A percentile compares a stretch with the other conserved stretches of the same genome.
phyloP scores from a whole-genome alignment of 2,329 filamentous ascomycete genomes.

The Trichoderma pleuroti region DNA sequence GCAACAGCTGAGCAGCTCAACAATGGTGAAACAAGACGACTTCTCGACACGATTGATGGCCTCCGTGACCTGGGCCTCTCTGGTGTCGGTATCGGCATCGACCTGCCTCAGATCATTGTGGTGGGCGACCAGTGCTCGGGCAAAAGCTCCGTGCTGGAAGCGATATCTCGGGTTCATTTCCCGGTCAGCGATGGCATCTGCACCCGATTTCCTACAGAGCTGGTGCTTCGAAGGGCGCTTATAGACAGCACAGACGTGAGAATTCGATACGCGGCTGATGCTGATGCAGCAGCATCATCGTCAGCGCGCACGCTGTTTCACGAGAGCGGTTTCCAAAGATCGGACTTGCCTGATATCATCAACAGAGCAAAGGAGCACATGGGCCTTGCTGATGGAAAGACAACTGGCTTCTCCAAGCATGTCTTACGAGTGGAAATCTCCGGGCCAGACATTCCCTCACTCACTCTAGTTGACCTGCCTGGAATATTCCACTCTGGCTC shows the following conservation, averaged over 20 bases:
- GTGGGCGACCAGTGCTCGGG: constrained; percentile 60
- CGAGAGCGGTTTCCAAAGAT: constrained; percentile 15
- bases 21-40: background rate
- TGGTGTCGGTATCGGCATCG: no score
- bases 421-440: constrained; percentile 47
- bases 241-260: constrained; percentile 33
- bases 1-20: background rate
- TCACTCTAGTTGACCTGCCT: constrained; percentile 59
- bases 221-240: constrained; percentile 49
- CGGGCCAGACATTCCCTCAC: constrained; percentile 45
- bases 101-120: constrained; percentile 50
- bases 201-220: constrained; percentile 61
- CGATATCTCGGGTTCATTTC: constrained; percentile 59
- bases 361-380: constrained; percentile 45
- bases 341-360: constrained; percentile 35
- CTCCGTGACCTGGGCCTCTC: constrained; percentile 21
- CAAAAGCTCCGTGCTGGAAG: constrained; percentile 63
- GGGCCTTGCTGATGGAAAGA: constrained; percentile 40
- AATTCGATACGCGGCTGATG: constrained; percentile 30
- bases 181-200: constrained; percentile 56
- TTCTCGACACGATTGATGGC: constrained; percentile 23
- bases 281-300: background rate
- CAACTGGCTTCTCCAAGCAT: constrained; percentile 43
- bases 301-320: constrained; percentile 30
- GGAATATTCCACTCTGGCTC: constrained; percentile 51